phyloP scores from a whole-genome alignment of 306 rosid species.

The Oxytropis ochrocephala region DNA sequence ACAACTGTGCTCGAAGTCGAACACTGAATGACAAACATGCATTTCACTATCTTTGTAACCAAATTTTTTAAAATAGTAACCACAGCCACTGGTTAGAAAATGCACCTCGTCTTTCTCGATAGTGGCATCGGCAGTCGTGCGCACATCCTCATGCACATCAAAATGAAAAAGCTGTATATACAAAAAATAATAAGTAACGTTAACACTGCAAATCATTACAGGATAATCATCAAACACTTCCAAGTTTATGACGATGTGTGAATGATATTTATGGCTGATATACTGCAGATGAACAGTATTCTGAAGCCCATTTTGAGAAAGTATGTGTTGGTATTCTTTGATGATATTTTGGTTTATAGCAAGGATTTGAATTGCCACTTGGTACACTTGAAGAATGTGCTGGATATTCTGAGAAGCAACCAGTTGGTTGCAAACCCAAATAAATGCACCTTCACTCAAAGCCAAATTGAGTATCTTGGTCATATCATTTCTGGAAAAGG shows the following conservation, averaged over 20 bases:
- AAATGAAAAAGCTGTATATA: constrained; percentile 78
- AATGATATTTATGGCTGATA: not conserved
- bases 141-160: constrained; percentile 93
- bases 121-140: constrained; percentile 95
- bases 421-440: no score
- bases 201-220: not conserved
- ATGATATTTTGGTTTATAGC: no score
- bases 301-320: no score
- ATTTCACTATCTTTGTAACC: not conserved
- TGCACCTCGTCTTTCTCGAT: constrained; percentile 94
- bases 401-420: no score
- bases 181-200: constrained; percentile 1
- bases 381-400: no score
- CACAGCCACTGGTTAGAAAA: constrained; percentile 8
- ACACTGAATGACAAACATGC: not conserved
- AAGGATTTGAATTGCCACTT: no score
- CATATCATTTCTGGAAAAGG: no score
- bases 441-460: no score
- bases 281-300: not conserved
- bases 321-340: no score
- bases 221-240: not conserved
- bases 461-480: no score
- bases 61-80: not conserved
- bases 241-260: not conserved
- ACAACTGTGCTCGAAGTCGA: constrained; percentile 6